Evolutionary conservation across 2,329 filamentous ascomycete genomes (phyloP).

Genomic region (Celoporthe dispersa): DNA sequence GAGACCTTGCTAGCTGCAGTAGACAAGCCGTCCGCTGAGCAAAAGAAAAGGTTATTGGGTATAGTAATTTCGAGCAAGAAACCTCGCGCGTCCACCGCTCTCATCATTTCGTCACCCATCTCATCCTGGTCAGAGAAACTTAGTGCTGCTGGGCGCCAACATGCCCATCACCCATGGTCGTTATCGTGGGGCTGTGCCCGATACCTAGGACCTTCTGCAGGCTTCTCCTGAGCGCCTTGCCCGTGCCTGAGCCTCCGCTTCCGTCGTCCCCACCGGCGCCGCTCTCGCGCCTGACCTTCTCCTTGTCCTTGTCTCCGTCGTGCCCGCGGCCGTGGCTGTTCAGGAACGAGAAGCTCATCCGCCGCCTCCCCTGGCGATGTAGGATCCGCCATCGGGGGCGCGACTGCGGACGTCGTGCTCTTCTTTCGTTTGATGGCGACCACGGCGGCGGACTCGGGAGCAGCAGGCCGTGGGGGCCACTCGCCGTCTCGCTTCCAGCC

Average conservation of each 20-base stretch:
- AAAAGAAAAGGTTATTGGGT: neutral
- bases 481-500: constrained; percentile 94
- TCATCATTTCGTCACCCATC: constrained; percentile 36
- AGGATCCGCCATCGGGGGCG: constrained; percentile 15
- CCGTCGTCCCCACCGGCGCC: constrained; percentile 25
- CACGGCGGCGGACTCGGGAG: constrained; percentile 48
- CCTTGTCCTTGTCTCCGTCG: constrained; percentile 22
- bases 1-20: neutral
- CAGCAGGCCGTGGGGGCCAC: constrained; percentile 74
- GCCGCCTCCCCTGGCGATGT: constrained; percentile 14
- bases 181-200: constrained; percentile 34
- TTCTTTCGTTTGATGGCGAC: constrained; percentile 48
- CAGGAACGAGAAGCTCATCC: constrained; percentile 35
- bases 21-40: neutral
- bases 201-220: constrained; percentile 52
- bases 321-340: constrained; percentile 25
- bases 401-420: constrained; percentile 27
- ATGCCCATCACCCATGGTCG: constrained; percentile 20
- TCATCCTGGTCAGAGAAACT: constrained; percentile 48
- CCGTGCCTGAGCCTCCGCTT: constrained; percentile 31
- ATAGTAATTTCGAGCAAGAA: neutral
- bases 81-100: neutral
- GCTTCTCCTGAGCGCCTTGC: constrained; percentile 50
- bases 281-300: constrained; percentile 25
- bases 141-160: constrained; percentile 18